Percentiles rank a stretch among this genome's conserved stretches.
Conservation (phyloP, 768 basidiomycete genomes). For the Lentinula detonsa region DNA sequence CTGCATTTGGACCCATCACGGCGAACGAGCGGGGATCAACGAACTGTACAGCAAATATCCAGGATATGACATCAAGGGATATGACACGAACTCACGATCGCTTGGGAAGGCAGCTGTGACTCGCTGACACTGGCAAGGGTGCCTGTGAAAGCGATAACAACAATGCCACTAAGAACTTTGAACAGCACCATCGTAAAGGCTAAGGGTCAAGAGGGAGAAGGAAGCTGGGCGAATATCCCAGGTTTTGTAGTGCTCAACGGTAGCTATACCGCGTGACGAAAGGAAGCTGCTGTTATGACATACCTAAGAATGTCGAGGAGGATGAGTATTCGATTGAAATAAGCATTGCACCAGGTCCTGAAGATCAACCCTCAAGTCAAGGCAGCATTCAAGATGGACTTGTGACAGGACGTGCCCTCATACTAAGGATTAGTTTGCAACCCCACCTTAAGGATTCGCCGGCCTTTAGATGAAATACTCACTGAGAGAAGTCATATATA, state of each 20-base stretch:
- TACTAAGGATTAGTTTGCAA: no score
- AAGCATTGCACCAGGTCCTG: neutral
- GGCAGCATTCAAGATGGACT: no score
- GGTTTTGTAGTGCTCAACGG: neutral
- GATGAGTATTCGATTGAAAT: neutral
- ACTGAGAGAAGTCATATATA: no score
- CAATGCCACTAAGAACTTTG: neutral
- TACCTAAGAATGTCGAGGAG: neutral
- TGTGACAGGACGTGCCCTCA: no score
- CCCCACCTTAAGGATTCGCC: no score
- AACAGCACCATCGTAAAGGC: neutral
- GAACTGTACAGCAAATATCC: slow-evolving; percentile 18
- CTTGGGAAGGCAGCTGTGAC: neutral
- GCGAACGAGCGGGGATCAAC: slow-evolving; percentile 28
- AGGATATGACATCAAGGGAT: neutral
- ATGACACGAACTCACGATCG: neutral
- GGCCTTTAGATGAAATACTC: no score
- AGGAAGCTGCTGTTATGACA: neutral
- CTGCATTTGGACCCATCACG: slow-evolving; percentile 28
- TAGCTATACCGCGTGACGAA: neutral
- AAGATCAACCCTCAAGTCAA: neutral
- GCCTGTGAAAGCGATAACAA: neutral
- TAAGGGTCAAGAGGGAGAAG: neutral
- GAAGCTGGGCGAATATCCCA: neutral
- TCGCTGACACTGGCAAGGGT: neutral